Evolutionary conservation across 148 eudicot species (phyloP).

Genomic region (Gaultheria prostrata): DNA sequence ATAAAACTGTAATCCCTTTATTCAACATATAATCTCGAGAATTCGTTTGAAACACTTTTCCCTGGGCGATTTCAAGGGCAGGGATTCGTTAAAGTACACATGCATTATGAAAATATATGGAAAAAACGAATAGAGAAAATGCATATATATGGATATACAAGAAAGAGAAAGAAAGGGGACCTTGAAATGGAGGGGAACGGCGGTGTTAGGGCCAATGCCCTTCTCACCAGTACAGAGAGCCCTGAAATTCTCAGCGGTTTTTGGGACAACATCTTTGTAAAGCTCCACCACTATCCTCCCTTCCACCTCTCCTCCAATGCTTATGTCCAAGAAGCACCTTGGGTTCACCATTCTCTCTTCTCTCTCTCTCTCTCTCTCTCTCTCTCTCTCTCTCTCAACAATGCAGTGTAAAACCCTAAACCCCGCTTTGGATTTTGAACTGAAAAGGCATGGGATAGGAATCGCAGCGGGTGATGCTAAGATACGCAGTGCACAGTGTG

Average conservation of each 20-base stretch:
- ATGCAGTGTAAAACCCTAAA: constrained; percentile 9
- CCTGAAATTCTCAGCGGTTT: constrained; percentile 80
- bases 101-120: too few relatives aligned
- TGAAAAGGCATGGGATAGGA: background rate
- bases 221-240: constrained; percentile 48
- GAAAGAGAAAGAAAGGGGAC: background rate
- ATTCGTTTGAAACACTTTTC: background rate
- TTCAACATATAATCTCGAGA: background rate
- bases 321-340: constrained; percentile 63
- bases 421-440: constrained; percentile 19
- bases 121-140: background rate
- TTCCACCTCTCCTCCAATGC: constrained; percentile 71
- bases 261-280: constrained; percentile 63
- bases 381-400: background rate
- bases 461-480: background rate
- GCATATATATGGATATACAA: background rate
- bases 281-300: constrained; percentile 74
- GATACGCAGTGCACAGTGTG: background rate
- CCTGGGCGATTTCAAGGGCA: background rate
- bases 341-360: constrained; percentile 35
- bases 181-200: constrained; percentile 11
- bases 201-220: constrained; percentile 12
- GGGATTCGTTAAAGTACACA: background rate
- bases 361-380: constrained; percentile 11
- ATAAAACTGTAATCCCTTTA: background rate